phyloP scores from a whole-genome alignment of 106 monocot species.

The Agapanthus africanus region DNA sequence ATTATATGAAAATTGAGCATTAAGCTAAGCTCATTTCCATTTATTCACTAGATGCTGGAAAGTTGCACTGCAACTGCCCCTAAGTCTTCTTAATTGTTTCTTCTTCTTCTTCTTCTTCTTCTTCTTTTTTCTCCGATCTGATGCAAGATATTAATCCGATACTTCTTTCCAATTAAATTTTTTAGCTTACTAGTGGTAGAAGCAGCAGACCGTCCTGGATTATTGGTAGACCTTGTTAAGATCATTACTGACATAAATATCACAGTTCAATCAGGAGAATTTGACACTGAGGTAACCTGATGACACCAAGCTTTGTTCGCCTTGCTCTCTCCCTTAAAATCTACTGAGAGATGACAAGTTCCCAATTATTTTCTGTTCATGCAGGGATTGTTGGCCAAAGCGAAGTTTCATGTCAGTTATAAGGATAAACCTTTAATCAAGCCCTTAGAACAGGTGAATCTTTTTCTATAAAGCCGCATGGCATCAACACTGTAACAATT shows the following conservation, averaged over 20 bases:
- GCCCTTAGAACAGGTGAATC: slow-evolving; percentile 59
- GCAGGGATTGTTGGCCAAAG: slow-evolving; percentile 86
- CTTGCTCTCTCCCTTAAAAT: background rate
- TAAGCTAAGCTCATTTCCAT: too few relatives aligned
- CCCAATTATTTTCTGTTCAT: background rate
- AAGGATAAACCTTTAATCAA: slow-evolving; percentile 57
- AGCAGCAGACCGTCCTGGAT: slow-evolving; percentile 79
- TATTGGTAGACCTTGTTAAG: slow-evolving; percentile 89
- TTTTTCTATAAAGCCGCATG: background rate
- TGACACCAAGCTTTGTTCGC: background rate
- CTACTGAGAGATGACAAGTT: background rate
- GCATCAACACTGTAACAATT: too few relatives aligned
- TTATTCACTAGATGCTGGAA: too few relatives aligned
- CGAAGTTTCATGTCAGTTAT: slow-evolving; percentile 96
- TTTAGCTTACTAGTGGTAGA: slow-evolving; percentile 84
- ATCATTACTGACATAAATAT: slow-evolving; percentile 83
- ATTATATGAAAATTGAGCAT: too few relatives aligned
- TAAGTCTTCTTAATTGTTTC: too few relatives aligned
- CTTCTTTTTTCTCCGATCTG: background rate
- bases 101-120: too few relatives aligned
- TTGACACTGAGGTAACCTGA: slow-evolving; percentile 74
- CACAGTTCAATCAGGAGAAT: slow-evolving; percentile 85
- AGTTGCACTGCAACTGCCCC: too few relatives aligned
- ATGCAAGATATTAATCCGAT: background rate
- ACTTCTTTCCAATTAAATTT: background rate